Base-by-base conservation (phyloP, 1,284 basidiomycete genomes). In the Sporisorium exsertum region DNA sequence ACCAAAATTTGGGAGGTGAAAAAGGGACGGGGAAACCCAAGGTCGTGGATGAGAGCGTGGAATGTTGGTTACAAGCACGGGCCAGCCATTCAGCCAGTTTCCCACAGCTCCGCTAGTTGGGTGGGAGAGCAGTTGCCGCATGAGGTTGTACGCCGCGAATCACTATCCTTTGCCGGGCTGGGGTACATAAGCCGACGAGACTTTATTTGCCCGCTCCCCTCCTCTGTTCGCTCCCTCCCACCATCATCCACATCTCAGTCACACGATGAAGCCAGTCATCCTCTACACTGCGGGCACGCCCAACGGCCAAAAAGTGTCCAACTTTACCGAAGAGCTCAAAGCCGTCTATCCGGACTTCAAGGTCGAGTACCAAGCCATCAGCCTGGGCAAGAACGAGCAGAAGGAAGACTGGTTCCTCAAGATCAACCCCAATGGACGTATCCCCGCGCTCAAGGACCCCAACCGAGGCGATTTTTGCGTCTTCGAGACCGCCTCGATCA, bases 341-440 rank as follows among this genome's bases (percentile, higher is more conserved):
- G 65, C 58, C 2, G 61, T 56, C 24, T 75, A 75, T 16, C 72
- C 72, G 13, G 65, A 73, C 50, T 80, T 75, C 57, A 29, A 73
- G 27, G 66, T 66, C 43, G 72, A 75, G 29, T 75, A 74, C 47
- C 49, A 52, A 1, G 22, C 63, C 24, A 64, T 74, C 43, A 43
- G 33, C 0, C 46, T 74, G 1, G 66, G 72, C 42, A 69, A 75
- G 62, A 80, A 78, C 46, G 71, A 76, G 42, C 80, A 81, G 53
- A 81, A 81, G 55, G 72, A 77, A 40, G 63, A 69, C 13, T 81
- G 79, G 73, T 78, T 78, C 50, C 60, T 79, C 33, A 51, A 72
- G 51, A 77, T 83, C 74, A 82, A 81, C 62, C 81, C 81, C 24
- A 83, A 83, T 40, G 81, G 81, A 2, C 71, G 81, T 2, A 82